Base-by-base conservation (phyloP, 2,329 filamentous ascomycete species). In the Beauveria bassiana region DNA sequence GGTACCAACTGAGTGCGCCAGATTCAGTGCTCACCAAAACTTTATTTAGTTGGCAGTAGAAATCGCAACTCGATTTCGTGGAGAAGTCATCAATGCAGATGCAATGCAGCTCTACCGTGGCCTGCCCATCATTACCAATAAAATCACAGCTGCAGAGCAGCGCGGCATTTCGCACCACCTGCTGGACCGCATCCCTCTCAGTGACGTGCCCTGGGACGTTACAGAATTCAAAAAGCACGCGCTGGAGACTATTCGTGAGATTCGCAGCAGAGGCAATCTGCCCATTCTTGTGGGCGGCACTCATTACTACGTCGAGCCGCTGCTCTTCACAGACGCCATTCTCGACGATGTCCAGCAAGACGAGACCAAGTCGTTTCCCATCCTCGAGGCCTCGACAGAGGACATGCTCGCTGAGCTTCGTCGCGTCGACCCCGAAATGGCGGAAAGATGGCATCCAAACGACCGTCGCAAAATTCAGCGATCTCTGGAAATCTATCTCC, bases 101-200 rank as follows among this genome's bases (percentile, higher is more conserved):
- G 95, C 95, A 45, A 96, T 99, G 92, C 95, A 99, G 73, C 86
- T 99, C 76, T 99, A 99, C 73, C 83, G 84, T 59, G 95, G 95
- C 3, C 78, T 99, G 49, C 92, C 95, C 5, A 88, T 98, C 65
- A 93, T 98, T 67, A 99, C 95, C 28, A 99, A 99, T 74, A 96
- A 98, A 72, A 89, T 98, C 62, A 85, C 90, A 0, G 58, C 71
- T 1, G 81, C 86, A 22, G 93, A 98, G 72, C 87, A 86, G 69
- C 83, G 88, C 64, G 90, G 88, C 10, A 80, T 99, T 12, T 88
- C 89, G 4, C 95, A 99, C 71, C 93, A 99, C 73, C 78, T 99
- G 3, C 82, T 99, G 26, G 91, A 90, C 57, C 87, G 86, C 65
- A 87, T 98, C 61, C 81, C 84, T 6, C 77, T 95, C 2, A 81